A percentile compares a stretch with the other conserved stretches of the same genome.
Evolutionary conservation across 2,329 filamentous ascomycete species (phyloP).

Genomic region (Ascocoryne sarcoides): DNA sequence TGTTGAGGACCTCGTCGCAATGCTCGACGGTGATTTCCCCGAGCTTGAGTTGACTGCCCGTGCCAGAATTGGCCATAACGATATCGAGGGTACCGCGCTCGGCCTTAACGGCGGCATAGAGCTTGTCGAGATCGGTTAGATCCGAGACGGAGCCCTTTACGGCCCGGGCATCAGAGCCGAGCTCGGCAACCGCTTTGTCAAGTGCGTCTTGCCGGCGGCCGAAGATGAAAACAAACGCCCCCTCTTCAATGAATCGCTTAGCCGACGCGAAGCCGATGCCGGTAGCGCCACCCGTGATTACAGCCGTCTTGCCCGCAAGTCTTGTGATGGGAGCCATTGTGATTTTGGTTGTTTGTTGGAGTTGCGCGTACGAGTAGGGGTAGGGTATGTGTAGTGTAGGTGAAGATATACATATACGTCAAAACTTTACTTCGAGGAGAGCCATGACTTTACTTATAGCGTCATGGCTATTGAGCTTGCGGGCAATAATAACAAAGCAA

Average conservation of each 20-base stretch:
- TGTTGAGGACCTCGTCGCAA: constrained; percentile 24
- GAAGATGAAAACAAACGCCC: constrained; percentile 15
- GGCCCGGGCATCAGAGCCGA: constrained; percentile 16
- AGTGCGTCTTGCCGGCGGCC: constrained; percentile 15
- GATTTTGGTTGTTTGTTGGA: constrained; percentile 5
- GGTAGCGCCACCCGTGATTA: constrained; percentile 17
- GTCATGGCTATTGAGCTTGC: constrained; percentile 3
- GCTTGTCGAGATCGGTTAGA: constrained; percentile 16
- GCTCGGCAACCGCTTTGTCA: constrained; percentile 11
- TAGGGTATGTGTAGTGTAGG: constrained; percentile 2
- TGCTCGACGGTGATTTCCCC: constrained; percentile 20
- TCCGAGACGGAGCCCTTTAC: constrained; percentile 16
- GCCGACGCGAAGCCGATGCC: constrained; percentile 16
- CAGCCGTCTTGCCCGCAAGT: constrained; percentile 12
- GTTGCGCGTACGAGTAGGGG: background rate
- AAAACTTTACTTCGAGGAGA: constrained; percentile 7
- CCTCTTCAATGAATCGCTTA: constrained; percentile 13
- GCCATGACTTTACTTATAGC: constrained; percentile 7
- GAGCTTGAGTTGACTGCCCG: constrained; percentile 15
- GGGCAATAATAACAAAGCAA: background rate
- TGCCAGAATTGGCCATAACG: constrained; percentile 17
- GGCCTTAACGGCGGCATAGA: constrained; percentile 19
- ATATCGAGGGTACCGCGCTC: constrained; percentile 21
- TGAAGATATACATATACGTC: constrained; percentile 6
- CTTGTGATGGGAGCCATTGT: constrained; percentile 7